Conservation (phyloP, 169 alveolate genomes). For the Eimeria tenella region DNA sequence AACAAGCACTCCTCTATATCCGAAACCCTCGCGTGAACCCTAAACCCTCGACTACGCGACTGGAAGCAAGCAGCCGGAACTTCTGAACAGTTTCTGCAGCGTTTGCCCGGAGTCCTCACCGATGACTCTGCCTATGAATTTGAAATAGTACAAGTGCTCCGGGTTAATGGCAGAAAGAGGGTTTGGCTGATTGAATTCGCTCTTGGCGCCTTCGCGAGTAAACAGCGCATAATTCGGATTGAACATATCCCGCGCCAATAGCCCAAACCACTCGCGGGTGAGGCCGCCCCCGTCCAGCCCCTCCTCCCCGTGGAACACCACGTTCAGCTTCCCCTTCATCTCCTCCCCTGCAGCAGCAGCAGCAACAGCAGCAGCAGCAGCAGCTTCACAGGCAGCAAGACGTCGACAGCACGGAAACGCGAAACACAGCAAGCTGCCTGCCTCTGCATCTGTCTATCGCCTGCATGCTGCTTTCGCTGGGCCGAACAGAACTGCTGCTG, state of each 20-base stretch:
- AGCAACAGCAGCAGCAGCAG: background rate
- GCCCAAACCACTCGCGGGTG: conserved; percentile 98
- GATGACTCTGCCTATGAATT: conserved; percentile 98
- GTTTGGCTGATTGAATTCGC: conserved; percentile 97
- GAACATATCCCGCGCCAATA: conserved; percentile 98
- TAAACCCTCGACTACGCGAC: too few relatives aligned
- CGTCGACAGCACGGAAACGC: background rate
- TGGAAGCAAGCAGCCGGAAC: too few relatives aligned
- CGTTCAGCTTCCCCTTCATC: conserved; percentile 95
- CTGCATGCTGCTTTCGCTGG: too few relatives aligned
- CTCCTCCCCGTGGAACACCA: conserved; percentile 97
- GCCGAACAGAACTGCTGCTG: background rate
- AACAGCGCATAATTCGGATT: conserved; percentile 98
- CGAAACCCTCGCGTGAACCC: too few relatives aligned
- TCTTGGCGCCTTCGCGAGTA: conserved; percentile 93
- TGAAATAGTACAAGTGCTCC: conserved; percentile 97
- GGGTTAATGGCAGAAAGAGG: conserved; percentile 96
- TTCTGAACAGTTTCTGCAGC: too few relatives aligned
- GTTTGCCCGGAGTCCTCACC: conserved; percentile 89
- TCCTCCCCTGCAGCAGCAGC: conserved; percentile 90
- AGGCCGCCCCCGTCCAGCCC: conserved; percentile 99
- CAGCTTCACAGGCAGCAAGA: background rate
- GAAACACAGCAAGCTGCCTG: background rate
- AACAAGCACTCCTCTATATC: too few relatives aligned
- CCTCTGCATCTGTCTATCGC: too few relatives aligned